Conservation (phyloP, 192 early-diverging fungal genomes). For the Coemansia sp. region DNA sequence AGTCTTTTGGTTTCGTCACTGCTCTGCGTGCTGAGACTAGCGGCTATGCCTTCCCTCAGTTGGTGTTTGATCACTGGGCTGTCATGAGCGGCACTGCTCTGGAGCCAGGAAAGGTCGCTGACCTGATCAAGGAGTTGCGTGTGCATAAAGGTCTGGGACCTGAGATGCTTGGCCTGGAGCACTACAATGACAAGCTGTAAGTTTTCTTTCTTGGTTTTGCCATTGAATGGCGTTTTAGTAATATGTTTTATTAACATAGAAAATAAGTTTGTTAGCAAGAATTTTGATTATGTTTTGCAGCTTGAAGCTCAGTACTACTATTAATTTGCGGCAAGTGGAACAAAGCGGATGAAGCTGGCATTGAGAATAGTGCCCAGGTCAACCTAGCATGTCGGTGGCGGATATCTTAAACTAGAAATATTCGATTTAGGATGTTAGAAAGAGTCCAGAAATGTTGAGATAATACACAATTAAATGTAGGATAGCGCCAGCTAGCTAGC, state of each 20-base stretch:
- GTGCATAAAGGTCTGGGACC: conserved; percentile 90
- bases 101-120: conserved; percentile 77
- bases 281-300: conserved; percentile 54
- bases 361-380: conserved; percentile 86
- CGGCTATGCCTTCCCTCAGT: conserved; percentile 99
- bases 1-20: conserved; percentile 97
- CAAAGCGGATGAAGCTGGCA: conserved; percentile 92
- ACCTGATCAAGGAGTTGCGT: conserved; percentile 73
- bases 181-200: conserved; percentile 85
- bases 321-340: conserved; percentile 86
- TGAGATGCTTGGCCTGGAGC: conserved; percentile 75
- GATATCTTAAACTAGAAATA: too few species aligned
- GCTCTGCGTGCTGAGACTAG: conserved; percentile 90
- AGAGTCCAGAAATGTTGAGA: too few species aligned
- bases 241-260: neutral
- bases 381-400: conserved; percentile 64
- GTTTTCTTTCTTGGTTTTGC: neutral
- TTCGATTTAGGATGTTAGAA: too few species aligned
- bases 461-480: too few species aligned
- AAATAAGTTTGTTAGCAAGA: conserved; percentile 11
- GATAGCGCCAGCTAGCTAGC: too few species aligned
- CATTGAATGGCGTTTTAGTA: neutral
- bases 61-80: conserved; percentile 96
- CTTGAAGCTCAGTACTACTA: conserved; percentile 49
- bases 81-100: conserved; percentile 70